Evolutionary conservation across 1,139 yeast species (phyloP).

Genomic region (Blastobotrys elegans): DNA sequence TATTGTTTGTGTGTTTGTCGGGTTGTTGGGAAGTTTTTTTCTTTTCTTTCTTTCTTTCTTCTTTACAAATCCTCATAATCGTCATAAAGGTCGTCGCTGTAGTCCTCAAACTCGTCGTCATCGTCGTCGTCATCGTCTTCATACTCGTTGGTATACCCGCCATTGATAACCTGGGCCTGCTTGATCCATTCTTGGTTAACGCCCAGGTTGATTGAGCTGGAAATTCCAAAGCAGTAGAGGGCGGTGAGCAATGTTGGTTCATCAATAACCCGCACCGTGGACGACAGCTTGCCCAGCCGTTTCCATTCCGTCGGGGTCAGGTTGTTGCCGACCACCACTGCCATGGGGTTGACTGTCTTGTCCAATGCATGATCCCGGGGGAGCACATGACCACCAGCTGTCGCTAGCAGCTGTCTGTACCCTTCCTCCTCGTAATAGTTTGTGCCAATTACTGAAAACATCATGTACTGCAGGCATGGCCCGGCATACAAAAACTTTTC

Average conservation of each 20-base stretch:
- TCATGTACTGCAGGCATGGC: background rate
- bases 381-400: background rate
- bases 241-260: background rate
- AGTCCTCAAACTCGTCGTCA: background rate
- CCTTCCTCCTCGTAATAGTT: background rate
- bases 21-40: background rate
- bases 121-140: background rate
- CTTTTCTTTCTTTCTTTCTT: background rate
- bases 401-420: background rate
- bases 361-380: background rate
- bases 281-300: conserved; percentile 2
- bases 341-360: background rate
- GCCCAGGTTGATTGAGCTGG: background rate
- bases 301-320: background rate
- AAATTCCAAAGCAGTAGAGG: background rate
- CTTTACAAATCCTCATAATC: background rate
- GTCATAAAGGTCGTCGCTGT: background rate
- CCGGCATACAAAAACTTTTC: background rate
- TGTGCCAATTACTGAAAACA: conserved; percentile 3
- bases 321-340: conserved; percentile 1
- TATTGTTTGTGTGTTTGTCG: conserved; percentile 6
- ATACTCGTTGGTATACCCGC: background rate
- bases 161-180: background rate
- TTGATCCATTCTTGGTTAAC: background rate
- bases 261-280: background rate